These are phyloP conservation scores for Thermomucor indicae-seudaticae DNA, from an alignment of 371 early-diverging fungal genomes.

Conservation along the genomic window DNA sequence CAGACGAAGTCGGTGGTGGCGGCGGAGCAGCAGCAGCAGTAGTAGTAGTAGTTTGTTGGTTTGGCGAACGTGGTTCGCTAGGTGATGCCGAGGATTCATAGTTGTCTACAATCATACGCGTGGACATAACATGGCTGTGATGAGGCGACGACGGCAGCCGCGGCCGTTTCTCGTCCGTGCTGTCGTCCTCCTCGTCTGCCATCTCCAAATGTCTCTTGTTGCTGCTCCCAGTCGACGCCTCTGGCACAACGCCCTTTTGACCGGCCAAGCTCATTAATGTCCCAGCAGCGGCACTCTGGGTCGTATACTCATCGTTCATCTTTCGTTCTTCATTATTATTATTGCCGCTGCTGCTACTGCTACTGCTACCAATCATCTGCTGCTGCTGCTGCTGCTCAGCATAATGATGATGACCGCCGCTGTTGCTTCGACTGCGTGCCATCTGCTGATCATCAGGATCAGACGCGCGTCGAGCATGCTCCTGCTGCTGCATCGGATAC, in stretches of 20 bases:
- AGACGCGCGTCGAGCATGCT: too few relatives aligned
- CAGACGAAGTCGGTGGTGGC: background rate
- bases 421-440: too few relatives aligned
- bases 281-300: constrained; percentile 33
- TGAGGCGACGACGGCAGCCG: background rate
- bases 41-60: background rate
- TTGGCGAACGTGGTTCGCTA: constrained; percentile 5
- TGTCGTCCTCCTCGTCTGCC: background rate
- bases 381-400: too few relatives aligned
- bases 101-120: constrained; percentile 4
- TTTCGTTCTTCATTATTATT: constrained; percentile 2
- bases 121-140: too few relatives aligned
- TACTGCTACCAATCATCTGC: too few relatives aligned
- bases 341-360: background rate
- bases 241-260: constrained; percentile 11
- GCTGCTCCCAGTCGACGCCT: too few relatives aligned
- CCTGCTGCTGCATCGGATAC: too few relatives aligned
- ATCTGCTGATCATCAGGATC: too few relatives aligned
- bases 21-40: background rate
- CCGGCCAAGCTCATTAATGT: constrained; percentile 34
- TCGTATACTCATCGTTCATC: background rate
- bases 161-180: constrained; percentile 3
- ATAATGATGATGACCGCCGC: too few relatives aligned
- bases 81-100: constrained; percentile 13
- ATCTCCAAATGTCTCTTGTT: background rate